Conservation (phyloP, 2,329 filamentous ascomycete genomes). For the Cytospora piceae region DNA sequence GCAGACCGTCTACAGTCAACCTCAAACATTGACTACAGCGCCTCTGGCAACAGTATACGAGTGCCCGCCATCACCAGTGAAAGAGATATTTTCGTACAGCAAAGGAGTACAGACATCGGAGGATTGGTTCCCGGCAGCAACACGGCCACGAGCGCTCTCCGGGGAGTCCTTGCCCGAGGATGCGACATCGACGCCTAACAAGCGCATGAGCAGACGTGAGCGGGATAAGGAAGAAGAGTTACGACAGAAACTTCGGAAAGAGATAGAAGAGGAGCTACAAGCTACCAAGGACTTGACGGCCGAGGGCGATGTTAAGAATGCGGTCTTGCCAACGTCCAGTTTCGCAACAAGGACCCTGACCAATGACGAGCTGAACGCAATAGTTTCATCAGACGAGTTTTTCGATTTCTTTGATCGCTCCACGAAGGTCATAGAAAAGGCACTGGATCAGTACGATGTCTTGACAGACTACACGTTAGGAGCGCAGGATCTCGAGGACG, state of each 20-base stretch:
- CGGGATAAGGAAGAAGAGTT: constrained; percentile 88
- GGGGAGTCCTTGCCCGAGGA: constrained; percentile 66
- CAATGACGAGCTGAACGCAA: constrained; percentile 83
- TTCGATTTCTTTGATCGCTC: constrained; percentile 93
- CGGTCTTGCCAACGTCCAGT: constrained; percentile 51
- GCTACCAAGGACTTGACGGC: constrained; percentile 66
- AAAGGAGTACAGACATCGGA: constrained; percentile 93
- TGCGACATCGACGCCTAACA: constrained; percentile 64
- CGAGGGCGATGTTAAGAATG: constrained; percentile 53
- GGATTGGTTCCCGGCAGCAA: constrained; percentile 64
- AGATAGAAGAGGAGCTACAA: constrained; percentile 91
- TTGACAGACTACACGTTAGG: constrained; percentile 91
- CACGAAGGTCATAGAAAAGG: constrained; percentile 95
- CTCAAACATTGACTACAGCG: constrained; percentile 74
- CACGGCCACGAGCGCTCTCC: constrained; percentile 57
- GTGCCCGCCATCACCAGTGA: constrained; percentile 72
- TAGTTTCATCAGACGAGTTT: constrained; percentile 91
- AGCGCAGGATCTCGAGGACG: constrained; percentile 75
- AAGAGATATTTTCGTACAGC: constrained; percentile 93
- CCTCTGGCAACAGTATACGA: constrained; percentile 80
- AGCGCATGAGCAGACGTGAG: constrained; percentile 77
- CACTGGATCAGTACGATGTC: constrained; percentile 94
- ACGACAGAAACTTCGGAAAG: constrained; percentile 77
- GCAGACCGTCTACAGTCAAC: constrained; percentile 43
- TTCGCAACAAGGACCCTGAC: constrained; percentile 82